Conservation (phyloP, 208 protist species). For the Wallacemonas rigidus region DNA sequence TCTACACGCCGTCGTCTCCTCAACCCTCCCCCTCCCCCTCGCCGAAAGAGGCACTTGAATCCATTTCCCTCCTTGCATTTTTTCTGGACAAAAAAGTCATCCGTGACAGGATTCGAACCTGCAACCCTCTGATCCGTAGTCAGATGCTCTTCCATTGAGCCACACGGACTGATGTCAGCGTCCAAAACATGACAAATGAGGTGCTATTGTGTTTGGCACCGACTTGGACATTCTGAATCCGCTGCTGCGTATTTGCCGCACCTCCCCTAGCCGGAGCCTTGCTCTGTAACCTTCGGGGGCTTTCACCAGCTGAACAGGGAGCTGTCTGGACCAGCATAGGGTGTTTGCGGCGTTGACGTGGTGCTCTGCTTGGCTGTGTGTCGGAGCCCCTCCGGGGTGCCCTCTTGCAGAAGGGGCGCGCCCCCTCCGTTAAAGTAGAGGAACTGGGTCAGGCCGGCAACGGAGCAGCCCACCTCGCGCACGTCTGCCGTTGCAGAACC, state of each 20-base stretch:
- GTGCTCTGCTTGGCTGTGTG: conserved; percentile 89
- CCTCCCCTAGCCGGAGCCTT: conserved; percentile 50
- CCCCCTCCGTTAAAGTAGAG: conserved; percentile 65
- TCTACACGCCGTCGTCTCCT: too few relatives aligned
- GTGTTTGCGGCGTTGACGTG: conserved; percentile 84
- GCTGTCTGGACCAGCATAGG: conserved; percentile 66
- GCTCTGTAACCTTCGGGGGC: conserved; percentile 86
- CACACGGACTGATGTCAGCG: conserved; percentile 52
- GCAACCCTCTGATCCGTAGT: conserved; percentile 90
- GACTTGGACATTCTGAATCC: not conserved
- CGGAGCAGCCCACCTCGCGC: conserved; percentile 87
- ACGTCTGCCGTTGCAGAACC: conserved; percentile 86
- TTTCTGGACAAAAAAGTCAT: conserved; percentile 45
- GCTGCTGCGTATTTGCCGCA: too few relatives aligned
- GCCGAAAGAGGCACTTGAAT: too few relatives aligned
- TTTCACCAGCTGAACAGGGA: conserved; percentile 37
- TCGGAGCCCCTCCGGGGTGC: conserved; percentile 35
- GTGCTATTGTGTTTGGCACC: not conserved
- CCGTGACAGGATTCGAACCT: conserved; percentile 90
- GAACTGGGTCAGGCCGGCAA: conserved; percentile 85
- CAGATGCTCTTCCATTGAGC: conserved; percentile 91
- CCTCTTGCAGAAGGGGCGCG: conserved; percentile 58
- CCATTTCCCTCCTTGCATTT: too few relatives aligned
- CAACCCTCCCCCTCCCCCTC: too few relatives aligned
- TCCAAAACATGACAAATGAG: not conserved